Evolutionary conservation across 345 rosid genomes (phyloP), one percentile per base, ranked within the genome.

Genomic region (Salix brachista): DNA sequence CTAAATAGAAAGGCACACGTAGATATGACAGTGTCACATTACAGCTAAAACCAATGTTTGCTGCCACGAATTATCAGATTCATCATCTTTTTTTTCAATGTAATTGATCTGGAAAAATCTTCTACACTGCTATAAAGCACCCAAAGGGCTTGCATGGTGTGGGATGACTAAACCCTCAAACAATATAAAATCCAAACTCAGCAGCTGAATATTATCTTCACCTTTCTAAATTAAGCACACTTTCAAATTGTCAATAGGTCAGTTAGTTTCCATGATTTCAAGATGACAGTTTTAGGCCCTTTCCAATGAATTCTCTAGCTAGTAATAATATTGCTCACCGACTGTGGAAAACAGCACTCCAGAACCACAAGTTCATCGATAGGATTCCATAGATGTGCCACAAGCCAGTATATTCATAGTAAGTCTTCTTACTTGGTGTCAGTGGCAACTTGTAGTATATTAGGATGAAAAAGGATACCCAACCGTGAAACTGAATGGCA

Each of bases 401-500:
- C 71, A 95, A 83, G 52, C 88, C 86, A 34, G 92, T 87, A 83
- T 86, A 95, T 73, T 91, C 96, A 74, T 88, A 95, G 80, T 84
- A 90, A n/a, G 93, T 77, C 83, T 84, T 86, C 85, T 87, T 85
- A 81, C 89, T 86, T 76, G 87, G 78, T 71, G 89, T 88, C 82
- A 91, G 69, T 19, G 92, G 96, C 73, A 95, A 73, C 79, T 91
- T 91, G 79, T 95, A 91, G 84, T 91, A 87, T 56, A 90, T 75
- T 36, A 91, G 96, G 90, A 91, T 88, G 86, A 90, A 89, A 75
- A 92, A 95, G 23, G 97, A 93, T 74, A 95, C 82, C 97, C 93
- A 95, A 70, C 97, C 94, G 75, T 90, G 95, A 80, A 93, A 93
- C 72, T 95, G 97, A 74, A 93, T 82, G 1, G 93, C 86, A 64